Percentiles rank a stretch among this genome's conserved stretches.
phyloP scores from a whole-genome alignment of 139 green algal genomes.

The Chlamydomonas sphaeroides region DNA sequence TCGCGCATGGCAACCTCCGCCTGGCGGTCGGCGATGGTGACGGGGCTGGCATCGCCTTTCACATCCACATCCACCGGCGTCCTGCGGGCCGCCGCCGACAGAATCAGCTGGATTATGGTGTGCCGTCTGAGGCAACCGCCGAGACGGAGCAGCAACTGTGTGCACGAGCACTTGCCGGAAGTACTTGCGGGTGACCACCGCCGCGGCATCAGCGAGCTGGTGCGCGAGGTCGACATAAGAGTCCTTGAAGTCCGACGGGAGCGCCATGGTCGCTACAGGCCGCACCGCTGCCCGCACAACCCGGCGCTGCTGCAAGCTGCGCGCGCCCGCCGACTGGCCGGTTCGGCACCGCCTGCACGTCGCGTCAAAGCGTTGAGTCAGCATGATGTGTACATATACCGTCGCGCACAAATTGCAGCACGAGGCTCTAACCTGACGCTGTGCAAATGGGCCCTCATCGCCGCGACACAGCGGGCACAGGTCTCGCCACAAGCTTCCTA shows the following conservation, averaged over 20 bases:
- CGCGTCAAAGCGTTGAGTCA: too few relatives aligned
- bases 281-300: background rate
- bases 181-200: constrained; percentile 73
- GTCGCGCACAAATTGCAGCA: too few relatives aligned
- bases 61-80: constrained; percentile 77
- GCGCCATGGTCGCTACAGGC: background rate
- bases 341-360: constrained; percentile 8
- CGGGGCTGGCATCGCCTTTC: constrained; percentile 85
- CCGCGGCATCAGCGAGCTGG: constrained; percentile 80
- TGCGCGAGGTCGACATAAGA: constrained; percentile 71
- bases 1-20: constrained; percentile 85
- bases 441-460: too few relatives aligned
- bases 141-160: too few relatives aligned
- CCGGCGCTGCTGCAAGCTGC: background rate
- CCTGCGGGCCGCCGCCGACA: background rate
- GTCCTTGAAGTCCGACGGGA: constrained; percentile 40
- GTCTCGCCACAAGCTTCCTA: too few relatives aligned
- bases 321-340: too few relatives aligned
- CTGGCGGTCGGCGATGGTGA: constrained; percentile 84
- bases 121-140: too few relatives aligned
- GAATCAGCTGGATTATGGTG: too few relatives aligned
- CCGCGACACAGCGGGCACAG: too few relatives aligned
- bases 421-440: too few relatives aligned
- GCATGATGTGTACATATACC: too few relatives aligned
- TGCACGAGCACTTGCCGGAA: constrained; percentile 82